Evolutionary conservation across 2,329 filamentous ascomycete genomes (phyloP).

Genomic region (Ceratocystis smalleyi): DNA sequence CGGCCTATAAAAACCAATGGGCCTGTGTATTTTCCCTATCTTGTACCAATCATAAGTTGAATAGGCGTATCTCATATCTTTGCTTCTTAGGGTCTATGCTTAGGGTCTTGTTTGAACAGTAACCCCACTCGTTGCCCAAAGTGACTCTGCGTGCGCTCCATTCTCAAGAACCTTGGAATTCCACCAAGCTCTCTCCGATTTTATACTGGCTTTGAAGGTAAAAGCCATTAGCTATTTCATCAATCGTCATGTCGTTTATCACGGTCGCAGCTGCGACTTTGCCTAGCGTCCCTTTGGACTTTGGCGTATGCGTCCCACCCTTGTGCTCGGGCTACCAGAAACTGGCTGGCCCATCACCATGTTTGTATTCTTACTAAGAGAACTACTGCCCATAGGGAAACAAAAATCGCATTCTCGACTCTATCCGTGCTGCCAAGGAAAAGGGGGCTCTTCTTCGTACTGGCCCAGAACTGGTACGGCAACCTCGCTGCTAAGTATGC

Average conservation of each 20-base stretch:
- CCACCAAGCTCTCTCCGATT: not conserved
- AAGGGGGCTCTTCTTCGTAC: conserved; percentile 46
- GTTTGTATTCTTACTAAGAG: not conserved
- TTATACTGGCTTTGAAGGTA: not conserved
- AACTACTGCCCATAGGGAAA: conserved; percentile 32
- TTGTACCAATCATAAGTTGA: not conserved
- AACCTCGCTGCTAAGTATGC: not conserved
- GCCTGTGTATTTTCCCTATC: not conserved
- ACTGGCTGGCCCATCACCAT: not conserved
- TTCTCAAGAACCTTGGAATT: not conserved
- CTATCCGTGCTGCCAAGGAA: conserved; percentile 43
- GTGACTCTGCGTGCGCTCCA: not conserved
- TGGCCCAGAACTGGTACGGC: conserved; percentile 30
- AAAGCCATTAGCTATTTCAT: conserved; percentile 17
- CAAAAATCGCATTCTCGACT: conserved; percentile 45
- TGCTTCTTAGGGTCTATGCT: not conserved
- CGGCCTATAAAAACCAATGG: conserved; percentile 14
- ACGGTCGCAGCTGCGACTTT: conserved; percentile 26
- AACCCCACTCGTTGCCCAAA: conserved; percentile 2
- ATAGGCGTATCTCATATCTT: not conserved
- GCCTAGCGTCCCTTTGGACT: conserved; percentile 37
- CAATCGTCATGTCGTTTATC: conserved; percentile 22
- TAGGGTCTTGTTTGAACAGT: not conserved
- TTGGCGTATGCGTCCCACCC: conserved; percentile 24
- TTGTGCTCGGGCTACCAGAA: not conserved